Conservation (phyloP, 2,329 filamentous ascomycete genomes). For the Biscogniauxia sp. region DNA sequence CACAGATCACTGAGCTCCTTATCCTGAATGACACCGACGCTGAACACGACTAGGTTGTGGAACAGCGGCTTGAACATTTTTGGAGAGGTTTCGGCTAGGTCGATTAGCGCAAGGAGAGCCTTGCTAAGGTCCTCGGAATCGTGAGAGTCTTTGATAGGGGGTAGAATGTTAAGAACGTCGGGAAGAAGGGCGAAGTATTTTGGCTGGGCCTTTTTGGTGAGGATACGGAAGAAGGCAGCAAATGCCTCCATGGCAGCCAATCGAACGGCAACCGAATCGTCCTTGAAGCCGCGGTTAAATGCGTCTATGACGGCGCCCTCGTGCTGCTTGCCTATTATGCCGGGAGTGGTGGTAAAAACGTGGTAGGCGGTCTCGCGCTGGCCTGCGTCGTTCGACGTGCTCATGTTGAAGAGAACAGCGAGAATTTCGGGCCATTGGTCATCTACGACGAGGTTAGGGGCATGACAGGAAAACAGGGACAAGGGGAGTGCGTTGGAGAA, state of each 20-base stretch:
- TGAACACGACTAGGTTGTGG: slow-evolving; percentile 87
- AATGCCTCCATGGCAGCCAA: slow-evolving; percentile 96
- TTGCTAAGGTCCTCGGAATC: slow-evolving; percentile 91
- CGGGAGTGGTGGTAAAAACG: slow-evolving; percentile 91
- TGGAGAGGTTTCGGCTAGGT: slow-evolving; percentile 87
- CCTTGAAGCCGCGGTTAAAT: slow-evolving; percentile 89
- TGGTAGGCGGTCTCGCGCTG: slow-evolving; percentile 92
- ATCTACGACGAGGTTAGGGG: slow-evolving; percentile 48
- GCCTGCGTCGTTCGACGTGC: slow-evolving; percentile 77
- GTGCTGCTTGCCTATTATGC: slow-evolving; percentile 94
- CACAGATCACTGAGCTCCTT: slow-evolving; percentile 90
- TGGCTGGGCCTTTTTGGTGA: slow-evolving; percentile 80
- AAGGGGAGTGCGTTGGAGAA: not conserved
- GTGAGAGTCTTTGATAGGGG: slow-evolving; percentile 85
- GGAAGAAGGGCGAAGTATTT: slow-evolving; percentile 88
- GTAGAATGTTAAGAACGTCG: slow-evolving; percentile 90
- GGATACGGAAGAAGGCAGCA: slow-evolving; percentile 88
- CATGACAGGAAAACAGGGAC: not conserved
- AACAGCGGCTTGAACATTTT: slow-evolving; percentile 99
- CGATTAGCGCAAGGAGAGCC: slow-evolving; percentile 86
- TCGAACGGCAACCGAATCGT: slow-evolving; percentile 79
- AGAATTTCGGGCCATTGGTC: slow-evolving; percentile 89
- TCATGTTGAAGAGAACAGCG: slow-evolving; percentile 81
- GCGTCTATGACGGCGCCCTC: slow-evolving; percentile 85
- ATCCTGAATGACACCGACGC: slow-evolving; percentile 89